Evolutionary conservation across 768 basidiomycete species (phyloP), one percentile per base, ranked within the genome.

Genomic region (Mycena galericulata): DNA sequence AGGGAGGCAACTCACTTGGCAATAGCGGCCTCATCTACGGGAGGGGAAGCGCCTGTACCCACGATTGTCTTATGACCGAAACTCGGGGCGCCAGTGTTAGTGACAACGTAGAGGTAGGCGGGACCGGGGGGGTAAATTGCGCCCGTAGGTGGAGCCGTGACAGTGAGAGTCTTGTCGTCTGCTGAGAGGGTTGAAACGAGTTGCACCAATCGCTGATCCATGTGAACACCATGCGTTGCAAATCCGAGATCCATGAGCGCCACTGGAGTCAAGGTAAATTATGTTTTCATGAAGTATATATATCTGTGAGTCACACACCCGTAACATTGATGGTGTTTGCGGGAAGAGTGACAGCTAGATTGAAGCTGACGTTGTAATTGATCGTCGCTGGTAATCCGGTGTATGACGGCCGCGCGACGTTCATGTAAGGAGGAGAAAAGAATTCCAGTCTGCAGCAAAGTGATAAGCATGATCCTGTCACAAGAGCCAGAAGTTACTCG

Each of bases 371-470:
- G 46, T 79, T 80, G 74, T 81, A 85, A 41, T 74, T 73, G 49
- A 85, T 79, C 22, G 76, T 80, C 12, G 73, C 75, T 1, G 84
- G 83, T 8, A 81, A 72, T 24, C 79, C 78, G 24, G 74, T 78
- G 50, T 82, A 65, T 0, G 70, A 72, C 1, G 83, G 84, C 14
- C 84, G 77, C 1, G 72, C 71, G 34, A 76, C 71, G 24, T 75
- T 77, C 80, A 84, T 81, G 74, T 80, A 84, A 3, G 84, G 83
- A 8, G 83, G 84, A 46, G 80, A 80, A 26, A 81, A 74, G 64
- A 81, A 82, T 72, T 85, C 83, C 20, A 81, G 76, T 4, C 83
- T 82, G 40, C 26, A 10, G 17, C 47, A 49, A 11, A 38, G n/a
- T 45, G 29, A 65, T 36, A 30, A 29, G 49, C 26, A 7, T n/a